phyloP scores from a whole-genome alignment of 192 early-diverging fungal genomes.

The Thamnidium elegans region DNA sequence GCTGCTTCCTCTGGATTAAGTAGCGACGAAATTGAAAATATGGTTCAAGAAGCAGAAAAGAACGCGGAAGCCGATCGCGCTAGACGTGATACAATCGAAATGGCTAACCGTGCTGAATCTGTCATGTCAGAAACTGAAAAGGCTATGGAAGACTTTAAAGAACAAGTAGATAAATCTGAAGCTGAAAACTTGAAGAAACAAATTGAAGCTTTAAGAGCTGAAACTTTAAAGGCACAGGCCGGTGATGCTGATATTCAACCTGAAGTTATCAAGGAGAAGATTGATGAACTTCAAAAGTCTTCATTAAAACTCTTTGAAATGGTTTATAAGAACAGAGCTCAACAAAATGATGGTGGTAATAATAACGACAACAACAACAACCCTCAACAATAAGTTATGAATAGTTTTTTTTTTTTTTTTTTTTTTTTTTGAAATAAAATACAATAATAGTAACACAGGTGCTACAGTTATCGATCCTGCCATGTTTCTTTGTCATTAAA shows the following conservation, averaged over 20 bases:
- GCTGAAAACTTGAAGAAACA: slow-evolving; percentile 81
- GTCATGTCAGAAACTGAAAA: slow-evolving; percentile 93
- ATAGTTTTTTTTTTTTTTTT: no score
- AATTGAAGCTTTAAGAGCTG: slow-evolving; percentile 79
- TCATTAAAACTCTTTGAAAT: slow-evolving; percentile 97
- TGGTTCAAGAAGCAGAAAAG: slow-evolving; percentile 86
- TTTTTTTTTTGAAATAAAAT: no score
- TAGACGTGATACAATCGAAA: slow-evolving; percentile 91
- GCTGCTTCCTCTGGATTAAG: slow-evolving; percentile 87
- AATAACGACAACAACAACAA: slow-evolving; percentile 1
- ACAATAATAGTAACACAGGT: no score
- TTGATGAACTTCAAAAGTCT: slow-evolving; percentile 80
- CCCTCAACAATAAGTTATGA: not conserved
- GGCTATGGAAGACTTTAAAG: slow-evolving; percentile 95
- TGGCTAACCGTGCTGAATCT: slow-evolving; percentile 84
- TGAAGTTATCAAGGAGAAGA: slow-evolving; percentile 90
- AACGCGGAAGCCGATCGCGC: slow-evolving; percentile 91
- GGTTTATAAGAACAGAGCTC: slow-evolving; percentile 82
- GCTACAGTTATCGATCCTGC: no score
- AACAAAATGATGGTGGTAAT: slow-evolving; percentile 11
- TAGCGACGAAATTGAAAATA: slow-evolving; percentile 90
- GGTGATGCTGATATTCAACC: slow-evolving; percentile 66
- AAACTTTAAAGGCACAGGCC: slow-evolving; percentile 65
- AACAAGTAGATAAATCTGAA: slow-evolving; percentile 88
- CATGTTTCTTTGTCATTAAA: no score